Percentiles rank a stretch among this genome's conserved stretches.
Evolutionary conservation across 169 alveolate genomes (phyloP).

Genomic region (Plasmodium blacklocki): DNA sequence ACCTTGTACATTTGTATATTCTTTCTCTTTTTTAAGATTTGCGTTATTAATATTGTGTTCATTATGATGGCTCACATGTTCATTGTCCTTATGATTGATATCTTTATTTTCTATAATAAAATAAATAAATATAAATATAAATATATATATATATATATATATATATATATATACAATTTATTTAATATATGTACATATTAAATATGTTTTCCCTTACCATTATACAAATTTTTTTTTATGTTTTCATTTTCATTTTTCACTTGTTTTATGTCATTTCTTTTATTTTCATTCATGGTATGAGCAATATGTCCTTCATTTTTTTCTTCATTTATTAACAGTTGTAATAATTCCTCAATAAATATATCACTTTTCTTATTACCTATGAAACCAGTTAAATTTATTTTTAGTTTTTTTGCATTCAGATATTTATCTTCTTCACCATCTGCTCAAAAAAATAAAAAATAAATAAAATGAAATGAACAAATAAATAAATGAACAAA

Average conservation of each 20-base stretch:
- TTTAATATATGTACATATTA: too few relatives aligned
- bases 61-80: too few relatives aligned
- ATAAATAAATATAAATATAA: neutral
- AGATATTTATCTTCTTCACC: slow-evolving; percentile 30
- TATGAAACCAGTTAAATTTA: slow-evolving; percentile 54
- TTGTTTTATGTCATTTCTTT: slow-evolving; percentile 36
- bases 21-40: too few relatives aligned
- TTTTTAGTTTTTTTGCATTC: slow-evolving; percentile 46
- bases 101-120: neutral
- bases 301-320: slow-evolving; percentile 12
- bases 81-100: too few relatives aligned
- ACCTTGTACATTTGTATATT: too few relatives aligned
- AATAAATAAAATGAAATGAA: neutral
- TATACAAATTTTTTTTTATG: slow-evolving; percentile 17
- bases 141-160: neutral
- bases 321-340: slow-evolving; percentile 35
- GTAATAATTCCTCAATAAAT: slow-evolving; percentile 34
- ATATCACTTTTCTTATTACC: slow-evolving; percentile 62
- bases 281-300: slow-evolving; percentile 13
- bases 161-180: neutral
- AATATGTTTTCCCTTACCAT: slow-evolving; percentile 3
- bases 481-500: neutral
- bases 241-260: slow-evolving; percentile 30
- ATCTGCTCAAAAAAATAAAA: slow-evolving; percentile 1
- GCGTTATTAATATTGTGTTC: too few relatives aligned